phyloP scores from a whole-genome alignment of 352 stramenopile species.

The Pythium dissotocum region DNA sequence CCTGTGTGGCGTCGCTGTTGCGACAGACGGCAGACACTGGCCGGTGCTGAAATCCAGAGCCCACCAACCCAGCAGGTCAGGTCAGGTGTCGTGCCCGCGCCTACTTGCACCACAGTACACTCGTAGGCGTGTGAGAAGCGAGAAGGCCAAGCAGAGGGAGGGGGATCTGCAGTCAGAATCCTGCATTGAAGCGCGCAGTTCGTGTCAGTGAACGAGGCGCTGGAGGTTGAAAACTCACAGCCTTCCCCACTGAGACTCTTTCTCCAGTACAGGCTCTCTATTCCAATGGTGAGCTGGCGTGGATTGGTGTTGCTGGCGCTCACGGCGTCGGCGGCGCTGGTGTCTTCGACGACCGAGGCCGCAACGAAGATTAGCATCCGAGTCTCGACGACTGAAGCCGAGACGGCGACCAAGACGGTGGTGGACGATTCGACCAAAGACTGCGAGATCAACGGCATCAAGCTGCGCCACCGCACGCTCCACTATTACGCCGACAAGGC shows the following conservation, averaged over 20 bases:
- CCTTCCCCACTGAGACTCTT: not conserved
- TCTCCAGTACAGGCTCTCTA: conserved; percentile 1
- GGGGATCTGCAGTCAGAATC: conserved; percentile 1
- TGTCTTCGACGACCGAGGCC: conserved; percentile 24
- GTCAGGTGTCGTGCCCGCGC: no score
- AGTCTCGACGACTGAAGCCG: conserved; percentile 19
- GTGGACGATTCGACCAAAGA: conserved; percentile 23
- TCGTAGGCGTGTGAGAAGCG: not conserved
- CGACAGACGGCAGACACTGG: not conserved
- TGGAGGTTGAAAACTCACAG: not conserved
- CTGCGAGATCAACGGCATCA: conserved; percentile 60
- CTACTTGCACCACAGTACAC: no score
- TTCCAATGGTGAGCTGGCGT: conserved; percentile 26
- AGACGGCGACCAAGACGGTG: conserved; percentile 5
- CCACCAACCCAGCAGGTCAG: not conserved
- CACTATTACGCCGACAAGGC: conserved; percentile 71
- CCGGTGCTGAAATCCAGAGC: conserved; percentile 1
- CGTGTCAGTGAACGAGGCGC: not conserved
- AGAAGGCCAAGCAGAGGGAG: not conserved
- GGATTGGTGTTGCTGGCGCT: conserved; percentile 24
- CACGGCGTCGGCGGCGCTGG: conserved; percentile 20
- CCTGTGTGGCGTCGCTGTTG: not conserved
- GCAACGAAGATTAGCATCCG: conserved; percentile 40
- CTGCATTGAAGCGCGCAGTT: conserved; percentile 2
- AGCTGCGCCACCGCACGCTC: conserved; percentile 58